Percentiles rank a stretch among this genome's conserved stretches.
Conservation (phyloP, 228 moss, liverwort and hornwort genomes). For the Sphagnum fallax region DNA sequence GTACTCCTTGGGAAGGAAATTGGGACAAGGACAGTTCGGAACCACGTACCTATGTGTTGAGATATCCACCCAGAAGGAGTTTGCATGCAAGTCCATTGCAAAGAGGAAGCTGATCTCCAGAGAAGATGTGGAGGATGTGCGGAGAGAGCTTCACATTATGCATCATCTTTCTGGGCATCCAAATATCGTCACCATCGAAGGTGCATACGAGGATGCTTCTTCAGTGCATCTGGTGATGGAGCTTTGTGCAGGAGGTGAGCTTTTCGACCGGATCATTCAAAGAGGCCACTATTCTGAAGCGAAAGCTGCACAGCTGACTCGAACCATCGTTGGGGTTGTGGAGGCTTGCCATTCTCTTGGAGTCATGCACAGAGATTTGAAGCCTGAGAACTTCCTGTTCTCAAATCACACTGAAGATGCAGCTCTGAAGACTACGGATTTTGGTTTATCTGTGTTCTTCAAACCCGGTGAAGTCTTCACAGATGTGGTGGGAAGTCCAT, state of each 20-base stretch:
- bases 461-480: conserved; percentile 31
- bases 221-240: conserved; percentile 54
- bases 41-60: conserved; percentile 42
- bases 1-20: conserved; percentile 38
- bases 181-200: conserved; percentile 48
- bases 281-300: conserved; percentile 55
- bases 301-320: conserved; percentile 34
- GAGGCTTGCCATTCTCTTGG: conserved; percentile 30
- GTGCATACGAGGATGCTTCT: conserved; percentile 41
- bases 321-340: conserved; percentile 35
- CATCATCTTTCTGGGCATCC: conserved; percentile 55
- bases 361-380: conserved; percentile 40
- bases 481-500: conserved; percentile 35
- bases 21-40: conserved; percentile 49
- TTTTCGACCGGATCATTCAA: conserved; percentile 47
- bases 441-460: conserved; percentile 32
- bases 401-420: conserved; percentile 30
- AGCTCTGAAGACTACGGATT: conserved; percentile 26
- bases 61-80: conserved; percentile 32
- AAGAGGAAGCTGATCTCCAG: conserved; percentile 50
- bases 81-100: conserved; percentile 46
- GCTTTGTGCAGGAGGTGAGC: conserved; percentile 55
- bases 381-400: conserved; percentile 41
- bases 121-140: conserved; percentile 52
- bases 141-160: conserved; percentile 52